Base-by-base conservation (phyloP, 306 rosid genomes). In the Sicyos edulis region DNA sequence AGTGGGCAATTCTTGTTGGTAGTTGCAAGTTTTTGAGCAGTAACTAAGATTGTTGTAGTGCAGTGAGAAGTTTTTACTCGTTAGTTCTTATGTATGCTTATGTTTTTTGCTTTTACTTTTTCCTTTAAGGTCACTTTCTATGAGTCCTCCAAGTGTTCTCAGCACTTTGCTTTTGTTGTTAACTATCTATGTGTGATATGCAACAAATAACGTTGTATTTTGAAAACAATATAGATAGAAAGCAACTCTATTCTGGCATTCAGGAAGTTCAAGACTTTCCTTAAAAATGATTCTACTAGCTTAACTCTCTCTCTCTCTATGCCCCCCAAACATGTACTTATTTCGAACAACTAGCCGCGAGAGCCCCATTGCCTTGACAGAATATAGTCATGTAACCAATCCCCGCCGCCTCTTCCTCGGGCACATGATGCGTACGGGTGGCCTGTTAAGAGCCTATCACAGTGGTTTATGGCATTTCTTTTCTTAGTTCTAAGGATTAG, bases 401-500 rank as follows among this genome's bases (percentile, higher is more conserved):
- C 37, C 37, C 63, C 9, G 4, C 19, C 19, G 0, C 65, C 44
- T 24, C 65, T 59, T 24, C 19, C 42, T 59, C 19, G 11, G 4
- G 13, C 20, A 2, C 2, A 10, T 15, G 15, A 60, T 7, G 13
- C 1, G 45, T 32, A 1, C 9, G 67, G 66, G 45, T 32, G 21
- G 68, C 3, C 13, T n/a, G 49, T 62, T 4, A 19, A 16, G 49
- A 40, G 45, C 22, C 24, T 8, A 7, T 32, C 26, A 16, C 24
- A 8, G 69, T 62, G 26, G 26, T 62, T 40, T 17, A 17, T 63
- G 51, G 5, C 52, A 40, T 63, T 63, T 63, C 16, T 37, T 63
- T 63, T 40, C 52, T 29, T 63, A 10, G 70, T 63, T 63, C 19
- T 45, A 53, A 51, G 22, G 66, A 72, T 40, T 24, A 32, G 16